A percentile compares a stretch with the other conserved stretches of the same genome.
phyloP scores from a whole-genome alignment of 805 yeast genomes.

The Maudiozyma turicensis region DNA sequence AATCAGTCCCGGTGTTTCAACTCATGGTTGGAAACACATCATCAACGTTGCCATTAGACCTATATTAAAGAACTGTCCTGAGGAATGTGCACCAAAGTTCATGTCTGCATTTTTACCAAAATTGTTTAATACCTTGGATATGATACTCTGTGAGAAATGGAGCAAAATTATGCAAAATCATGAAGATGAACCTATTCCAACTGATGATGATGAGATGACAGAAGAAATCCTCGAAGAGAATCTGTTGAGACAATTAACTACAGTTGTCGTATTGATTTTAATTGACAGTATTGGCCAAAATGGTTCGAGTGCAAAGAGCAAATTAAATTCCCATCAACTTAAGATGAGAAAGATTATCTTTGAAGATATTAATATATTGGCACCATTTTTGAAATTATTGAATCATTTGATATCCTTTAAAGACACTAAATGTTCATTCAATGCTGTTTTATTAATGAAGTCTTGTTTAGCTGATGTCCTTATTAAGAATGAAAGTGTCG shows the following conservation, averaged over 20 bases:
- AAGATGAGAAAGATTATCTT: constrained; percentile 60
- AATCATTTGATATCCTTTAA: constrained; percentile 71
- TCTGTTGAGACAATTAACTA: constrained; percentile 82
- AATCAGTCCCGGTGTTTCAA: constrained; percentile 64
- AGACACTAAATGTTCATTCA: constrained; percentile 88
- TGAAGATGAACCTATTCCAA: constrained; percentile 40
- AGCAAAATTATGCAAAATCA: constrained; percentile 33
- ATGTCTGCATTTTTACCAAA: constrained; percentile 72
- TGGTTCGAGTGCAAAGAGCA: constrained; percentile 35
- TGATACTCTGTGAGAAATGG: constrained; percentile 72
- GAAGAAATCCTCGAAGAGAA: constrained; percentile 99
- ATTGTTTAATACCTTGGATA: constrained; percentile 62
- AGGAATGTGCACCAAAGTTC: constrained; percentile 52
- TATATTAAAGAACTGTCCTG: constrained; percentile 82
- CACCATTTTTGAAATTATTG: constrained; percentile 65
- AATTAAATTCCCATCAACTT: constrained; percentile 45
- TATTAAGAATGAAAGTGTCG: constrained; percentile 65
- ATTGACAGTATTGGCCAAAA: constrained; percentile 84
- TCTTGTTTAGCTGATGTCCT: constrained; percentile 62
- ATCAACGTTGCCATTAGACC: constrained; percentile 81
- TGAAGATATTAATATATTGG: constrained; percentile 54
- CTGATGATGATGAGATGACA: constrained; percentile 74
- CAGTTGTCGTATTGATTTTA: constrained; percentile 76
- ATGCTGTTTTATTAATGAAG: constrained; percentile 72
- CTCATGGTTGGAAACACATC: constrained; percentile 97